Evolutionary conservation across 2,329 filamentous ascomycete species (phyloP).

Genomic region (Dothideomycetes sp.): DNA sequence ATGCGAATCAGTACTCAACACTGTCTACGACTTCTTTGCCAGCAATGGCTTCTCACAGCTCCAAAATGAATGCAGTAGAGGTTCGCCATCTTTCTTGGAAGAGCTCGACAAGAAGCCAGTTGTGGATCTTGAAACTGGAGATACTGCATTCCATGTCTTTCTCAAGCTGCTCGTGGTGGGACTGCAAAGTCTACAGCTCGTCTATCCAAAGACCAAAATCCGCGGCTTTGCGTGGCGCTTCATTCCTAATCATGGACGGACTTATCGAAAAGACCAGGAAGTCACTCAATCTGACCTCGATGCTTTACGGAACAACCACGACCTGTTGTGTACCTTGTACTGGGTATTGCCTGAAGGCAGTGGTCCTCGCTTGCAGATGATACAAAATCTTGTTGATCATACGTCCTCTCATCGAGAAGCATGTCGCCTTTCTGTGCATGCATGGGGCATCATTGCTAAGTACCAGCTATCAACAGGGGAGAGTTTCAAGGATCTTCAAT

Average conservation of each 20-base stretch:
- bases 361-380: slow-evolving; percentile 40
- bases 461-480: slow-evolving; percentile 46
- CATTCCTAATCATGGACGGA: slow-evolving; percentile 50
- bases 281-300: slow-evolving; percentile 43
- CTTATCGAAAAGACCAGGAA: slow-evolving; percentile 46
- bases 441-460: slow-evolving; percentile 46
- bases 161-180: slow-evolving; percentile 45
- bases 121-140: slow-evolving; percentile 34
- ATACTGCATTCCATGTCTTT: slow-evolving; percentile 48
- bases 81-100: slow-evolving; percentile 44
- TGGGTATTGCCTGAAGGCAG: slow-evolving; percentile 42
- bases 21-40: slow-evolving; percentile 50
- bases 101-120: slow-evolving; percentile 32
- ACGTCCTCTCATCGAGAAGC: slow-evolving; percentile 47
- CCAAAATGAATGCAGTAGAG: slow-evolving; percentile 37
- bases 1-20: slow-evolving; percentile 43
- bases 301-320: slow-evolving; percentile 50
- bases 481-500: slow-evolving; percentile 30
- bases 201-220: slow-evolving; percentile 43
- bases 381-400: slow-evolving; percentile 46
- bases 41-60: slow-evolving; percentile 41
- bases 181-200: slow-evolving; percentile 33
- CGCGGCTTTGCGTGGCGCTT: slow-evolving; percentile 46
- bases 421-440: slow-evolving; percentile 45
- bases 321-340: slow-evolving; percentile 49